Evolutionary conservation across 805 yeast species (phyloP).

Genomic region (Kluyveromyces siamensis): DNA sequence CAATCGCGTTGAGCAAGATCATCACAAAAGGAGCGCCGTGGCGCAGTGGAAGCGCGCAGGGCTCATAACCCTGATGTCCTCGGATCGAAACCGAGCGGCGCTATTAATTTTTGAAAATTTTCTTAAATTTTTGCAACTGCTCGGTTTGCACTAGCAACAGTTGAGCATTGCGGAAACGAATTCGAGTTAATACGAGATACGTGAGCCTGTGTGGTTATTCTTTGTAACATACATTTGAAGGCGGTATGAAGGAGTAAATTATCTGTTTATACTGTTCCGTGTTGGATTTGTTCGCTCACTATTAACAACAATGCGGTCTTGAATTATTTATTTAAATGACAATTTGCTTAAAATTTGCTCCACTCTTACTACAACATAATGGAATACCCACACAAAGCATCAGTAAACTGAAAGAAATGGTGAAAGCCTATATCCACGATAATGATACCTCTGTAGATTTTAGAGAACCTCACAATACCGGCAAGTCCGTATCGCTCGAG

Average conservation of each 20-base stretch:
- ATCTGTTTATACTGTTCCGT: no score
- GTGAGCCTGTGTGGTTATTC: no score
- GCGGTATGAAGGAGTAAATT: no score
- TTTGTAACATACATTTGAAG: no score
- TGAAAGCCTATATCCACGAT: slow-evolving; percentile 60
- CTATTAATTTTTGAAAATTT: slow-evolving; percentile 35
- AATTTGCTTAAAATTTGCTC: not conserved
- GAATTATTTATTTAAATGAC: not conserved
- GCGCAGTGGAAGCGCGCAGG: slow-evolving; percentile 99
- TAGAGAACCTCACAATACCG: slow-evolving; percentile 67
- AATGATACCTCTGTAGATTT: slow-evolving; percentile 45
- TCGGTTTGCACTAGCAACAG: no score
- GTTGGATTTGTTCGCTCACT: no score
- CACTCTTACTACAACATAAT: not conserved
- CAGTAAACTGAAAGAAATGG: slow-evolving; percentile 14
- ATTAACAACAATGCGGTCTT: no score
- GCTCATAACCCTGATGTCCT: slow-evolving; percentile 98
- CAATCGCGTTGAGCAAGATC: not conserved
- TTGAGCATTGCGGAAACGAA: no score
- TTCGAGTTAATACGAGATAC: no score
- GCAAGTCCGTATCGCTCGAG: slow-evolving; percentile 42
- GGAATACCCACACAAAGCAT: not conserved
- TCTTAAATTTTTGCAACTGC: not conserved
- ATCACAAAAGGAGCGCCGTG: slow-evolving; percentile 58
- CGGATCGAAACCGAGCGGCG: slow-evolving; percentile 95